Evolutionary conservation across 257 asterid species (phyloP).

Genomic region (Avicennia marina): DNA sequence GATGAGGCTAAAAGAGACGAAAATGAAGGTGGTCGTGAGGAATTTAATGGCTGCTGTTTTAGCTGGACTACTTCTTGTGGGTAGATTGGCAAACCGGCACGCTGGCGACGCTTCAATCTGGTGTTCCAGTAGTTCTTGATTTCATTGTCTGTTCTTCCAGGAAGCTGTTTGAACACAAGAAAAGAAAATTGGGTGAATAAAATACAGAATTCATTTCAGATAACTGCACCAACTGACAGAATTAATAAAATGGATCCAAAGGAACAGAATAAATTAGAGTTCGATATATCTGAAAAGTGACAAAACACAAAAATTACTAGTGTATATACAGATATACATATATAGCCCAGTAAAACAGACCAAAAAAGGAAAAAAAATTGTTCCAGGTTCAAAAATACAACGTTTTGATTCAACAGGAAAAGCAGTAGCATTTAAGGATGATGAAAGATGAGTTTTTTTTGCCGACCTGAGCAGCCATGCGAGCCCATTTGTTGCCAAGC

Average conservation of each 20-base stretch:
- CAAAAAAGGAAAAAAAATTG: no score
- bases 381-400: no score
- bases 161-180: conserved; percentile 32
- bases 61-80: conserved; percentile 29
- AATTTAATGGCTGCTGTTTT: conserved; percentile 5
- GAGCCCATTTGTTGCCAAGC: conserved; percentile 55
- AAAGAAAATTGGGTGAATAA: neutral
- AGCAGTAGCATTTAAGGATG: no score
- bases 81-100: conserved; percentile 62
- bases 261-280: neutral
- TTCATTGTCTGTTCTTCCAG: conserved; percentile 78
- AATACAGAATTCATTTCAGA: neutral
- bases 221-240: neutral
- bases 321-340: no score
- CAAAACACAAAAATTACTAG: no score
- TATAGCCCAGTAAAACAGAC: no score
- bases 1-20: conserved; percentile 24
- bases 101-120: conserved; percentile 54
- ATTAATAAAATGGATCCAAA: neutral
- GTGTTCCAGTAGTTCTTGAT: conserved; percentile 84
- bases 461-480: conserved; percentile 50
- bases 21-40: conserved; percentile 19
- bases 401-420: no score
- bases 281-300: no score
- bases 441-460: neutral